These are phyloP conservation scores for Coniochaeta hoffmannii DNA, from an alignment of 2,329 filamentous ascomycete species.

Conservation along the genomic window DNA sequence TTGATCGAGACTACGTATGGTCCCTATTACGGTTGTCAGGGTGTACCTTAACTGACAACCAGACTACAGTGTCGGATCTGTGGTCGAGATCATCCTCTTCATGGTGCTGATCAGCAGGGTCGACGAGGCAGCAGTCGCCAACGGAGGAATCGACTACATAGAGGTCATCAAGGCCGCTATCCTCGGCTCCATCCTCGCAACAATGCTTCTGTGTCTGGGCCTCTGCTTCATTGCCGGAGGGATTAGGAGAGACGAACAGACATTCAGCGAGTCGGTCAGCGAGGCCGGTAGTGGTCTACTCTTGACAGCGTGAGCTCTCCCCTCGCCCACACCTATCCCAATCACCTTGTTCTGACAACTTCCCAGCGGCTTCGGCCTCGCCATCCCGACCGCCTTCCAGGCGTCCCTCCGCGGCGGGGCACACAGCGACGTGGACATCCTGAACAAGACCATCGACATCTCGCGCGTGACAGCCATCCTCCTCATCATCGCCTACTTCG, in stretches of 20 bases:
- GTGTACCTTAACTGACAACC: background rate
- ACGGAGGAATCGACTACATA: conserved; percentile 31
- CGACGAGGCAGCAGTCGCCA: conserved; percentile 11
- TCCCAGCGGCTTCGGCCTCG: conserved; percentile 38
- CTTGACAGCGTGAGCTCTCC: conserved; percentile 61
- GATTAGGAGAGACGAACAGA: conserved; percentile 57
- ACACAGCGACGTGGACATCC: conserved; percentile 30
- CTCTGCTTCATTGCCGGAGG: conserved; percentile 75
- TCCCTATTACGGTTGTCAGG: background rate
- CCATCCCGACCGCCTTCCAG: conserved; percentile 50
- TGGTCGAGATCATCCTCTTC: conserved; percentile 79
- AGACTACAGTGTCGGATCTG: conserved; percentile 50
- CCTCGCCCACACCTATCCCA: background rate
- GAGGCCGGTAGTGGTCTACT: conserved; percentile 74
- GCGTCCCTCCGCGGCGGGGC: conserved; percentile 29
- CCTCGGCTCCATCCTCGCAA: conserved; percentile 74
- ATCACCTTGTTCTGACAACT: background rate
- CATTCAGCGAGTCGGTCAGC: conserved; percentile 67
- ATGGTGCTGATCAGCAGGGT: conserved; percentile 55
- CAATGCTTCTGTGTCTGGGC: conserved; percentile 72
- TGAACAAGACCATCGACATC: conserved; percentile 50
- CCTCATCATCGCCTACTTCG: conserved; percentile 59
- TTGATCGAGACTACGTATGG: conserved; percentile 49
- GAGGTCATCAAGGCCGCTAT: conserved; percentile 79
- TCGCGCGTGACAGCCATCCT: conserved; percentile 66